Conservation (phyloP, 2,329 filamentous ascomycete genomes). For the Arachnomyces sp. region DNA sequence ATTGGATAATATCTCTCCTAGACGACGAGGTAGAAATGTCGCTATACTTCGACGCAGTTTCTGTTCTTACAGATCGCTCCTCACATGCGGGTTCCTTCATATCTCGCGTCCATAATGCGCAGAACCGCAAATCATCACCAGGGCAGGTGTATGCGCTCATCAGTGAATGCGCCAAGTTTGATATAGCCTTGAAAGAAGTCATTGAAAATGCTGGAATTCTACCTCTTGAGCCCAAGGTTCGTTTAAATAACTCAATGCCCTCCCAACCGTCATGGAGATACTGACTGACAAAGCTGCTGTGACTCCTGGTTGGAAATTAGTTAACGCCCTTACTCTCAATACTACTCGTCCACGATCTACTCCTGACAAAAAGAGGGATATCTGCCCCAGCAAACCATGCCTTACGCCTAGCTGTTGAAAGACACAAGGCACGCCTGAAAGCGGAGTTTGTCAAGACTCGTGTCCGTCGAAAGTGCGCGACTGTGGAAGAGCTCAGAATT, state of each 20-base stretch:
- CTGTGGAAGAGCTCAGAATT: constrained; percentile 55
- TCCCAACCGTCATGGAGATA: constrained; percentile 10
- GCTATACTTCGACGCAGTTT: constrained; percentile 85
- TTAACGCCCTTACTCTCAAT: constrained; percentile 73
- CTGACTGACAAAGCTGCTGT: constrained; percentile 32
- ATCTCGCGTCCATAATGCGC: constrained; percentile 67
- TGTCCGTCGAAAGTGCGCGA: constrained; percentile 61
- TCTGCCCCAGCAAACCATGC: constrained; percentile 73
- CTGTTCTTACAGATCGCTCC: constrained; percentile 58
- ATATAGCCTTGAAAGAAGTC: constrained; percentile 75
- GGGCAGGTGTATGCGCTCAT: constrained; percentile 82
- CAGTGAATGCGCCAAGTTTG: constrained; percentile 86
- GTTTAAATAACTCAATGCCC: constrained; percentile 9
- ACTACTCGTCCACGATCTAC: constrained; percentile 76
- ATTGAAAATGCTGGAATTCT: constrained; percentile 73
- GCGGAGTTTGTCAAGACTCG: constrained; percentile 78
- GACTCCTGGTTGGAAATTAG: constrained; percentile 37
- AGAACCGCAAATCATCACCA: constrained; percentile 68
- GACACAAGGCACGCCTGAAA: constrained; percentile 71
- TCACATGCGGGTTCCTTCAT: constrained; percentile 77
- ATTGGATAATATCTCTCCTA: too few relatives aligned
- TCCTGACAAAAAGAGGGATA: constrained; percentile 74
- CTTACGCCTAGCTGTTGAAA: constrained; percentile 64
- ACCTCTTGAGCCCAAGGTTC: constrained; percentile 74
- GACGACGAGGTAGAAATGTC: constrained; percentile 66